Conservation (phyloP, 202 grass and related monocot species). For the Schoenoplectus tabernaemontani region DNA sequence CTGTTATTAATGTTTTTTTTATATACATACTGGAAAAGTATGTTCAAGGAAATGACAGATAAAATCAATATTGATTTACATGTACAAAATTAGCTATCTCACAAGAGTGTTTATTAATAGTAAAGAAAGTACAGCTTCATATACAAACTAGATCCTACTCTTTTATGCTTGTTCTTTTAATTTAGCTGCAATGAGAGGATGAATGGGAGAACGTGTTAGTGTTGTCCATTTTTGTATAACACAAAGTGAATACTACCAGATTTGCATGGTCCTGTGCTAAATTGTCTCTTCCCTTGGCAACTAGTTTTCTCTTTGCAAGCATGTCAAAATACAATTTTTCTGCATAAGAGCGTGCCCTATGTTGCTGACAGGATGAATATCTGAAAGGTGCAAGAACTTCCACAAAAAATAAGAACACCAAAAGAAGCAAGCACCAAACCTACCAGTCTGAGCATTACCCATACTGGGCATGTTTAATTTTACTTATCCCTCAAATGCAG, state of each 20-base stretch:
- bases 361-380: neutral
- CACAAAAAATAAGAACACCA: neutral
- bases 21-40: neutral
- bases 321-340: neutral
- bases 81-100: slow-evolving; percentile 22
- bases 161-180: neutral
- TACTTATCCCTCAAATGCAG: too few species aligned
- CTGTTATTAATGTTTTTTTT: neutral
- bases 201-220: neutral
- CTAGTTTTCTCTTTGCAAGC: neutral
- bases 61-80: slow-evolving; percentile 18
- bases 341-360: neutral
- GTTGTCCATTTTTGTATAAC: neutral
- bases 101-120: slow-evolving; percentile 5
- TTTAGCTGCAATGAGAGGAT: neutral
- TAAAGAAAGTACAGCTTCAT: slow-evolving; percentile 5
- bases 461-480: neutral
- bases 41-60: neutral
- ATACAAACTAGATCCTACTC: slow-evolving; percentile 8
- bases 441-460: neutral
- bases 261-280: neutral
- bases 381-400: neutral
- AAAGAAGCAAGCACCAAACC: neutral
- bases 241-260: neutral
- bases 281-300: neutral